Conservation (phyloP, 2,329 filamentous ascomycete species). For the Aspergillus unguis region DNA sequence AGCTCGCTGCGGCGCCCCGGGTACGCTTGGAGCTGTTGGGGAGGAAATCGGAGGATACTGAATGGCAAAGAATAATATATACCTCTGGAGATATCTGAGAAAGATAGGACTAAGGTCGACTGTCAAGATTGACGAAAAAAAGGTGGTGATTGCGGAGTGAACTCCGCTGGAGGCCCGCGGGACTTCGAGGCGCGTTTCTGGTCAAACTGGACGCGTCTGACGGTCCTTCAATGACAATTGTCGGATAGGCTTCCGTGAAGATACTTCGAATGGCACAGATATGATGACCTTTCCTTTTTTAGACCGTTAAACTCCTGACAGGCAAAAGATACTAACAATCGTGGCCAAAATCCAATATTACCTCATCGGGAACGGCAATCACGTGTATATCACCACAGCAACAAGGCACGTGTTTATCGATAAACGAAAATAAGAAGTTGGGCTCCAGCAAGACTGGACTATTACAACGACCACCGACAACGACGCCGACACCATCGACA, state of each 20-base stretch:
- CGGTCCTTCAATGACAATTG: too few species aligned
- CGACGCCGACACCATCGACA: neutral
- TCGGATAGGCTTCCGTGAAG: too few species aligned
- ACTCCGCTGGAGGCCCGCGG: too few species aligned
- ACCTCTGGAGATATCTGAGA: too few species aligned
- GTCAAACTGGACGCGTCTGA: too few species aligned
- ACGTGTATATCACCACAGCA: conserved; percentile 33
- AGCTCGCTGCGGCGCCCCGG: neutral
- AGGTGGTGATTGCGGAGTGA: too few species aligned
- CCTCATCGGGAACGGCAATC: conserved; percentile 11
- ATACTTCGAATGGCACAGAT: too few species aligned
- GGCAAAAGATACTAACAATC: neutral
- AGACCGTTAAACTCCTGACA: neutral
- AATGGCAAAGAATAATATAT: too few species aligned
- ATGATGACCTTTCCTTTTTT: too few species aligned
- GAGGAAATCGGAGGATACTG: neutral
- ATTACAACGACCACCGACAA: conserved; percentile 6
- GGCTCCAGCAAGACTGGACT: neutral
- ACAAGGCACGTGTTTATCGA: conserved; percentile 38
- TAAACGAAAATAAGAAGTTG: conserved; percentile 18
- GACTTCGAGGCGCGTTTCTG: too few species aligned
- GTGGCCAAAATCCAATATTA: conserved; percentile 11
- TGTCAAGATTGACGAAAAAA: too few species aligned
- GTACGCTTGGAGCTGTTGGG: neutral
- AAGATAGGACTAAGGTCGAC: too few species aligned